Conservation (phyloP, 495 filamentous ascomycete species). For the Pseudotulostoma volvatum region DNA sequence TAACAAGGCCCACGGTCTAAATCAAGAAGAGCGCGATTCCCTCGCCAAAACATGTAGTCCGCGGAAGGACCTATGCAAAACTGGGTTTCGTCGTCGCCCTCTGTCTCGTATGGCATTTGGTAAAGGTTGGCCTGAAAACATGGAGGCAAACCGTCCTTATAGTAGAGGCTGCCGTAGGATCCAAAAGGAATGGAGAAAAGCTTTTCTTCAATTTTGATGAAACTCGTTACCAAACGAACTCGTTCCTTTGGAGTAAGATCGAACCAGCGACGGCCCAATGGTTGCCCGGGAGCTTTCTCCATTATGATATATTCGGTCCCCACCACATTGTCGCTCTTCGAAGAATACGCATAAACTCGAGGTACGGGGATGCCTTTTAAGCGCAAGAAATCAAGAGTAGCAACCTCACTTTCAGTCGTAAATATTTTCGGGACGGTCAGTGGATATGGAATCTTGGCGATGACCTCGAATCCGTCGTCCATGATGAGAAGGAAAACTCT, state of each 20-base stretch:
- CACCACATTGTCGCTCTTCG: conserved; percentile 5
- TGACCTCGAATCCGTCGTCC: conserved; percentile 17
- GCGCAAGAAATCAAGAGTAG: conserved; percentile 23
- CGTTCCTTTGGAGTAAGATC: conserved; percentile 9
- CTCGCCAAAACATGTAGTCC: too few relatives aligned
- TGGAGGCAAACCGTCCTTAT: too few relatives aligned
- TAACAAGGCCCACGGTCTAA: too few relatives aligned
- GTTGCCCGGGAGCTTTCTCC: conserved; percentile 6
- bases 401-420: conserved; percentile 29
- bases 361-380: conserved; percentile 5
- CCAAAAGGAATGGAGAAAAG: background rate
- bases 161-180: conserved; percentile 2
- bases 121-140: too few relatives aligned
- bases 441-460: conserved; percentile 22
- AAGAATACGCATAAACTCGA: conserved; percentile 7
- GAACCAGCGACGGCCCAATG: conserved; percentile 7
- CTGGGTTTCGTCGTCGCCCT: too few relatives aligned
- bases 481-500: conserved; percentile 16
- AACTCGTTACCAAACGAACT: conserved; percentile 11
- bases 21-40: too few relatives aligned
- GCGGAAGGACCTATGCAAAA: too few relatives aligned
- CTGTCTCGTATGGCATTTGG: too few relatives aligned
- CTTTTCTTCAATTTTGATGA: conserved; percentile 5
- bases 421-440: conserved; percentile 20
- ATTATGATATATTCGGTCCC: conserved; percentile 12